Base-by-base conservation (phyloP, 2,329 filamentous ascomycete species). In the Leptographium procerum region DNA sequence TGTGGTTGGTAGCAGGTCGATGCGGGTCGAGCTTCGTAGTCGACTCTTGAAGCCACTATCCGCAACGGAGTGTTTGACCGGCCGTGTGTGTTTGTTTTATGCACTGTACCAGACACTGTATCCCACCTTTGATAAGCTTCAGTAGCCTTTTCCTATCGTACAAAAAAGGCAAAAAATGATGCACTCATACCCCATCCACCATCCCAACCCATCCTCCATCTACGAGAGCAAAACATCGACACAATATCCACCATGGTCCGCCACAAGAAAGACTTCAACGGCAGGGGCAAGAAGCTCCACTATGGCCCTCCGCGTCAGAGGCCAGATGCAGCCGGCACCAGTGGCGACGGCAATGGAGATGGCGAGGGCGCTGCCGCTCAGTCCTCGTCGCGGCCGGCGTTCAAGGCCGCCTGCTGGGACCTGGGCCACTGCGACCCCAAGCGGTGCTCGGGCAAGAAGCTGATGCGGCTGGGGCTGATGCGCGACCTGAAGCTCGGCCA, bases 341-440 rank as follows among this genome's bases (percentile, higher is more conserved):
- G n/a, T n/a, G 47, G 29, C 52, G 75, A 78, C 60, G 79, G 78
- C 64, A 76, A 68, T 53, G 63, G 71, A 28, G 53, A 31, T 22
- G 56, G 47, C 64, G 65, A 72, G 64, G 67, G 73, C 57, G 67
- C 64, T 50, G 58, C 63, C 26, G 61, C 43, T 16, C 40, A 19
- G 13, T 14, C 56, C n/a, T 60, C 36, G 55, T 65, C 52, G 67
- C 58, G 60, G 67, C 54, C 81, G 66, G 68, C 75, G 26, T 96
- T 91, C 81, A 95, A 95, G 74, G 92, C 94, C 54, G 94, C 92
- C 60, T 96, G 92, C 71, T 99, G 94, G 94, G 94, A 99, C 69
- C 80, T 99, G 36, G 92, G 91, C 62, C 94, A 99, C 75, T 99
- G 94, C 77, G 94, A 99, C 69, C 90, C 92, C 10, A 97, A 96